A percentile compares a stretch with the other conserved stretches of the same genome.
phyloP scores from a whole-genome alignment of 345 rosid species.

The Lumnitzera littorea region DNA sequence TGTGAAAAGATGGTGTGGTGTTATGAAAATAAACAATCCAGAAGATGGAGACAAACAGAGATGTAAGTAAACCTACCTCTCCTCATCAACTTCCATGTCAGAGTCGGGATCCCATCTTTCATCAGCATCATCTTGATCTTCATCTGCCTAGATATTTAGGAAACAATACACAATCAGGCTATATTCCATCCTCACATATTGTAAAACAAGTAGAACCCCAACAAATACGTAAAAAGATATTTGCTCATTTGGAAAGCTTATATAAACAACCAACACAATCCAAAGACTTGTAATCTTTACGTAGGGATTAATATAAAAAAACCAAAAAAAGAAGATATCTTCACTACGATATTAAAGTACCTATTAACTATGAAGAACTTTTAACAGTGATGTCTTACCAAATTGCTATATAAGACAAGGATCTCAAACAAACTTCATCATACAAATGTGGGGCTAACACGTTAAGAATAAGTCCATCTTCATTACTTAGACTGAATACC shows the following conservation, averaged over 20 bases:
- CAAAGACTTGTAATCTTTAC: no score
- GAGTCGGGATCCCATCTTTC: slow-evolving; percentile 82
- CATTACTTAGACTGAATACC: no score
- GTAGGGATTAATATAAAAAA: no score
- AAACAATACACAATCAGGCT: neutral
- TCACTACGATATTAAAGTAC: no score
- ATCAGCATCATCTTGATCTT: slow-evolving; percentile 76
- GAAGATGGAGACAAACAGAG: neutral
- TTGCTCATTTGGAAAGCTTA: no score
- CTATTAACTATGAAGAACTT: no score
- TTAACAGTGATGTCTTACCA: no score
- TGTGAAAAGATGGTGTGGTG: slow-evolving; percentile 20
- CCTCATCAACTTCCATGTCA: slow-evolving; percentile 75
- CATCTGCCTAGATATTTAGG: slow-evolving; percentile 45
- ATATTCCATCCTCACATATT: slow-evolving; percentile 6
- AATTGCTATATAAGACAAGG: no score
- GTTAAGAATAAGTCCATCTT: neutral
- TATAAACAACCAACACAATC: no score
- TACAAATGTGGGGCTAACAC: neutral
- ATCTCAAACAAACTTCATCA: neutral
- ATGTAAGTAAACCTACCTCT: slow-evolving; percentile 35
- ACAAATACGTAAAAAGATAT: no score
- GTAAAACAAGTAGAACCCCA: neutral
- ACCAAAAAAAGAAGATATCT: no score
- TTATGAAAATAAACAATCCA: slow-evolving; percentile 6